Conservation (phyloP, 176 grass and related monocot species). For the Musa acuminata region DNA sequence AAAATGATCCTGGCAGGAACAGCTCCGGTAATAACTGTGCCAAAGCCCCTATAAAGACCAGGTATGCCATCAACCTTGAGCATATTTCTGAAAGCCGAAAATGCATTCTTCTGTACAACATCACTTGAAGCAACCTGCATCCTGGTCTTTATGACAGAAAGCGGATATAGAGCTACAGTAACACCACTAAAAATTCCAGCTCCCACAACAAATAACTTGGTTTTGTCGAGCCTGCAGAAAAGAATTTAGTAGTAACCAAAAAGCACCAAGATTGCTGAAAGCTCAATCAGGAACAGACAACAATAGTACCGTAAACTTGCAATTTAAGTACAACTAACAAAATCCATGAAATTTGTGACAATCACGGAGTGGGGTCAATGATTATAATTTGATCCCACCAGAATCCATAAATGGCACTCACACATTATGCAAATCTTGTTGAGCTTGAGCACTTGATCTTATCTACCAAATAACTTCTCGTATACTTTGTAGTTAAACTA, state of each 20-base stretch:
- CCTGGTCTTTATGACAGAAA: slow-evolving; percentile 91
- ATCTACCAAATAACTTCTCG: not conserved
- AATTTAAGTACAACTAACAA: not conserved
- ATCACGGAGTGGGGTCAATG: not conserved
- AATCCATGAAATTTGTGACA: not conserved
- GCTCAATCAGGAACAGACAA: not conserved
- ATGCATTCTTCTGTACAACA: slow-evolving; percentile 59
- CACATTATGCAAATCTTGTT: not conserved
- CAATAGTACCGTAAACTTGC: not conserved
- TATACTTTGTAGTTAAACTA: too few relatives aligned
- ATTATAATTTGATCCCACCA: not conserved
- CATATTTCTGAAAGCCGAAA: slow-evolving; percentile 68
- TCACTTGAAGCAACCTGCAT: slow-evolving; percentile 94
- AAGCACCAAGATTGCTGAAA: slow-evolving; percentile 7
- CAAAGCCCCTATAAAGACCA: slow-evolving; percentile 77
- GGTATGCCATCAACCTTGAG: slow-evolving; percentile 69
- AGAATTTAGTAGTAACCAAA: not conserved
- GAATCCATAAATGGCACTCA: not conserved
- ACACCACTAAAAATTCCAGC: slow-evolving; percentile 83
- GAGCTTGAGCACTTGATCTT: not conserved
- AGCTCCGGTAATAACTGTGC: slow-evolving; percentile 73
- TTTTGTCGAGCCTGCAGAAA: slow-evolving; percentile 79
- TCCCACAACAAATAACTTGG: slow-evolving; percentile 78
- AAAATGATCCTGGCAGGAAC: slow-evolving; percentile 87
- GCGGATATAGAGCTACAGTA: slow-evolving; percentile 68